Conservation (phyloP, 306 rosid species). For the Dryas octopetala region DNA sequence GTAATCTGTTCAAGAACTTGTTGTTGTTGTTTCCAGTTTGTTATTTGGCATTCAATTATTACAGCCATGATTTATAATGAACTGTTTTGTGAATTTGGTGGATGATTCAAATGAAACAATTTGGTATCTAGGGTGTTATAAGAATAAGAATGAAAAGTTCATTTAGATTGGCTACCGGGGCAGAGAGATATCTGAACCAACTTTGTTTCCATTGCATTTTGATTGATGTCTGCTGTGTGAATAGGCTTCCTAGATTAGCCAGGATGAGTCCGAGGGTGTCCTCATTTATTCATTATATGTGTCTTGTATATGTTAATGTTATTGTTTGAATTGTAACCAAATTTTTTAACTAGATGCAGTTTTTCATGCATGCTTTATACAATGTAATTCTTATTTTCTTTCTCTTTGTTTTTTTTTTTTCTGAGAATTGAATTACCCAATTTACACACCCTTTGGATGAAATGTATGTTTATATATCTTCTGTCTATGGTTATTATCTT, state of each 20-base stretch:
- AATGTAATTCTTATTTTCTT: neutral
- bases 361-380: neutral
- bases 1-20: neutral
- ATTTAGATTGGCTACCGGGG: neutral
- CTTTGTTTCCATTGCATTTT: neutral
- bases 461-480: neutral
- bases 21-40: neutral
- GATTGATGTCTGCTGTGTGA: neutral
- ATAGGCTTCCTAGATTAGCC: neutral
- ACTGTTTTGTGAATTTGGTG: neutral
- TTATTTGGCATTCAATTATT: neutral
- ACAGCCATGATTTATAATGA: neutral
- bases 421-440: neutral
- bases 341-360: neutral
- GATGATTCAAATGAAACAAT: neutral
- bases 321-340: neutral
- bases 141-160: neutral
- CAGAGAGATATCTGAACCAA: neutral
- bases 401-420: neutral
- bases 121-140: neutral
- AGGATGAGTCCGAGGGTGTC: neutral
- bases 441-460: neutral
- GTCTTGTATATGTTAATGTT: neutral
- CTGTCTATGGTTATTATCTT: too few species aligned
- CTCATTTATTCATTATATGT: neutral